Percentiles rank a stretch among this genome's conserved stretches.
Conservation (phyloP, 345 rosid species). For the Litchi chinensis region DNA sequence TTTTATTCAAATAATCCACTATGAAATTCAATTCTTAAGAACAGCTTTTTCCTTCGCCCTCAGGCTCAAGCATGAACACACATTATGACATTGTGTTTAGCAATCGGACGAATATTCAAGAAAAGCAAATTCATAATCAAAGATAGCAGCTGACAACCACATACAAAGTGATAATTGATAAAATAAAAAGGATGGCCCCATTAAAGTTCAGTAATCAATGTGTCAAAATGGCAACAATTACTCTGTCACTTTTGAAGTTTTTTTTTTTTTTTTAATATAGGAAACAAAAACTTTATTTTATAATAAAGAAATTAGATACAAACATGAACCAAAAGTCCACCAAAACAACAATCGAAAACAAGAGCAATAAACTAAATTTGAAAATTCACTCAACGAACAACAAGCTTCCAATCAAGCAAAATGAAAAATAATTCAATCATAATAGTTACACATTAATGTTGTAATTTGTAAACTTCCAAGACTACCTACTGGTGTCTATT, state of each 20-base stretch:
- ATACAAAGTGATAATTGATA: not conserved
- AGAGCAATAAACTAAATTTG: too few species aligned
- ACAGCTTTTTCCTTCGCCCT: slow-evolving; percentile 1
- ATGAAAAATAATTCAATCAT: too few species aligned
- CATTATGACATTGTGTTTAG: not conserved
- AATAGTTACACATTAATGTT: not conserved
- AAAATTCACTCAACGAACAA: not conserved
- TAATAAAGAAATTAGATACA: too few species aligned
- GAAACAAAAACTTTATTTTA: too few species aligned
- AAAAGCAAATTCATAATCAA: not conserved
- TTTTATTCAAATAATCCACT: not conserved
- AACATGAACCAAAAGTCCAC: too few species aligned
- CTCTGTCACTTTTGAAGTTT: not conserved
- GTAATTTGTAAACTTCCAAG: not conserved
- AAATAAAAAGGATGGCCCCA: not conserved
- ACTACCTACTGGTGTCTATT: not conserved
- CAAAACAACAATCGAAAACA: too few species aligned
- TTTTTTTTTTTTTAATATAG: too few species aligned
- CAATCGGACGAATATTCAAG: not conserved
- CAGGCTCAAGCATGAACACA: not conserved
- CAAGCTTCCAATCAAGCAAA: too few species aligned
- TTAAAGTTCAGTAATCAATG: not conserved
- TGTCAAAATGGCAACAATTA: not conserved
- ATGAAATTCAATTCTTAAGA: not conserved
- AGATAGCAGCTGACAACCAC: not conserved